These are phyloP conservation scores for Plasmodium coatneyi DNA, from an alignment of 169 alveolate genomes.

Conservation along the genomic window DNA sequence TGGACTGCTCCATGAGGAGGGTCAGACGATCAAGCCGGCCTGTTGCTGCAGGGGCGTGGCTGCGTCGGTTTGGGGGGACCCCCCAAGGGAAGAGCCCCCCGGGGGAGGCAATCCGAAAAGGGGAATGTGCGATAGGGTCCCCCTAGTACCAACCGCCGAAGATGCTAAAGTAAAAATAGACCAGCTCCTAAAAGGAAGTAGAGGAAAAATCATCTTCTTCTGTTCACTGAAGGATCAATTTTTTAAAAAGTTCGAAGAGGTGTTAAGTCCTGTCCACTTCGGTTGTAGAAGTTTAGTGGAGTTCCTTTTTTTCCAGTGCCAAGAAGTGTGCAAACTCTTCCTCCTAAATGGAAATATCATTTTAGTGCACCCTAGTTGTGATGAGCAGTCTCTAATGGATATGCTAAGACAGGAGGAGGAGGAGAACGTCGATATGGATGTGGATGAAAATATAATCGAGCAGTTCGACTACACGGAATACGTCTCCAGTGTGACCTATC, in stretches of 20 bases:
- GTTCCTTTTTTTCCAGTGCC: slow-evolving; percentile 30
- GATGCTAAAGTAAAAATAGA: slow-evolving; percentile 19
- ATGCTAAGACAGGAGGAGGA: not conserved
- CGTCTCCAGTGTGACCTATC: not conserved
- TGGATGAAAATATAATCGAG: slow-evolving; percentile 2
- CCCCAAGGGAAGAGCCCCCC: not conserved
- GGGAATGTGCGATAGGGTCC: not conserved
- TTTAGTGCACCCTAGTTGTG: slow-evolving; percentile 9
- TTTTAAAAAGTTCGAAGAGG: not conserved
- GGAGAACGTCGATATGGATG: not conserved
- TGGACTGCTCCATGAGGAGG: slow-evolving; percentile 21
- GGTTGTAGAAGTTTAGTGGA: slow-evolving; percentile 14
- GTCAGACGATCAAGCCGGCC: slow-evolving; percentile 16
- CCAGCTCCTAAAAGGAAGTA: not conserved
- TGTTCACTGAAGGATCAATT: slow-evolving; percentile 16
- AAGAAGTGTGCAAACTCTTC: slow-evolving; percentile 12
- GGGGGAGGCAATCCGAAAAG: not conserved
- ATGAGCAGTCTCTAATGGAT: not conserved
- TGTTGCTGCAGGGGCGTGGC: not conserved
- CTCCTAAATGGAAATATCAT: slow-evolving; percentile 10
- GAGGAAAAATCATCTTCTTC: not conserved
- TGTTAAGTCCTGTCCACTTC: not conserved
- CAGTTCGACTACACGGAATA: slow-evolving; percentile 9
- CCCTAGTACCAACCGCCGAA: slow-evolving; percentile 4
- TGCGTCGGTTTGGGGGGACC: slow-evolving; percentile 18